Evolutionary conservation across 2,329 filamentous ascomycete species (phyloP).

Genomic region (Periconia macrospinosa): DNA sequence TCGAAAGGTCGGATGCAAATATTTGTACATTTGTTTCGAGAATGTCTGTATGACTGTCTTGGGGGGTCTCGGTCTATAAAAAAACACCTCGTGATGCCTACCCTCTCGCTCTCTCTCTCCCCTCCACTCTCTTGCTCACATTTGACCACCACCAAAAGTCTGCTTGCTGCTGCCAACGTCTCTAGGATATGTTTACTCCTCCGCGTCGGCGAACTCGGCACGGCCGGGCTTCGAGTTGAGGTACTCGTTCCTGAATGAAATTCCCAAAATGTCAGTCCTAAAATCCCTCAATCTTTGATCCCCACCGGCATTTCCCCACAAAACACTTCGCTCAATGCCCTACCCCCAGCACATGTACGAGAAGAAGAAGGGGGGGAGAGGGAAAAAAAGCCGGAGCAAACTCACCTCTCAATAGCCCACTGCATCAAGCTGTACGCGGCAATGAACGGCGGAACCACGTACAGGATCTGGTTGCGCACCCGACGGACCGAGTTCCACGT

Average conservation of each 20-base stretch:
- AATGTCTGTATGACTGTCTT: too few relatives aligned
- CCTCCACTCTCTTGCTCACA: neutral
- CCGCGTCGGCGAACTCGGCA: constrained; percentile 52
- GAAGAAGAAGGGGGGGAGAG: neutral
- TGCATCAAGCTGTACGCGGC: constrained; percentile 79
- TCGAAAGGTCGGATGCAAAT: too few relatives aligned
- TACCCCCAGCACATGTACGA: neutral
- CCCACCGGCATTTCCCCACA: too few relatives aligned
- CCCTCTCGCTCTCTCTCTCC: neutral
- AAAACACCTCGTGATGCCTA: too few relatives aligned
- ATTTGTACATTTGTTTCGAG: too few relatives aligned
- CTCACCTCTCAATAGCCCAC: constrained; percentile 90
- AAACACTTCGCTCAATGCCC: too few relatives aligned
- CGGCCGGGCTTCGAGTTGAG: constrained; percentile 78
- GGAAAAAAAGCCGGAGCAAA: constrained; percentile 14
- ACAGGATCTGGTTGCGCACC: constrained; percentile 83
- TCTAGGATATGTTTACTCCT: constrained; percentile 14
- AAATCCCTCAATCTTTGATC: neutral
- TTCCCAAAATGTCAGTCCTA: constrained; percentile 5
- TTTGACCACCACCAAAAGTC: neutral
- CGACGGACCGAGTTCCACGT: constrained; percentile 96
- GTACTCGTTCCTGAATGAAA: constrained; percentile 71
- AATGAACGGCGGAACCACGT: constrained; percentile 78
- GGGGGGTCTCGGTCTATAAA: too few relatives aligned
- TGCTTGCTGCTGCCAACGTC: neutral